A percentile compares a stretch with the other conserved stretches of the same genome.
These are phyloP conservation scores for Fusarium palustre DNA, from an alignment of 2,329 filamentous ascomycete species.

Conservation along the genomic window DNA sequence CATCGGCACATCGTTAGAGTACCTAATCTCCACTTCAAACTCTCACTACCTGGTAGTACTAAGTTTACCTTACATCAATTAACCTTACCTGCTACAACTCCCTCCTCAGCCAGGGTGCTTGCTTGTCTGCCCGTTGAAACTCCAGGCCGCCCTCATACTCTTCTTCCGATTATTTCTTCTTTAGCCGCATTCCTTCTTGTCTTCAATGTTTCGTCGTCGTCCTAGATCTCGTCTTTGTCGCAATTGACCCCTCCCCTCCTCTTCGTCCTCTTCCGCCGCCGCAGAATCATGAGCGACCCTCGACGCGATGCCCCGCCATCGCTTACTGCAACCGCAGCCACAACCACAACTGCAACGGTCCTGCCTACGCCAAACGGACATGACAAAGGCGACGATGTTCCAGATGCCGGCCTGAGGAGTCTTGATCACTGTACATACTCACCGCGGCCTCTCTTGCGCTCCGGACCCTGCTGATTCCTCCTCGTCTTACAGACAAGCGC, in stretches of 20 bases:
- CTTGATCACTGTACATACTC: slow-evolving; percentile 75
- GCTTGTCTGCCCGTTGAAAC: slow-evolving; percentile 11
- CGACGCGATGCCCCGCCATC: slow-evolving; percentile 51
- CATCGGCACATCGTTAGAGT: neutral
- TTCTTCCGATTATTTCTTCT: slow-evolving; percentile 4
- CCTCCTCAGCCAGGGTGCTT: slow-evolving; percentile 21
- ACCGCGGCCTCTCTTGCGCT: neutral
- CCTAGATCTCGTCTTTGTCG: slow-evolving; percentile 26
- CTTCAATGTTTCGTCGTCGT: slow-evolving; percentile 36
- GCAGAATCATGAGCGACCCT: slow-evolving; percentile 50
- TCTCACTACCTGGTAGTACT: slow-evolving; percentile 21
- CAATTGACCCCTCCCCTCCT: slow-evolving; percentile 40
- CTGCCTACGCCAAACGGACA: slow-evolving; percentile 20
- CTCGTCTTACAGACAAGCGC: slow-evolving; percentile 72
- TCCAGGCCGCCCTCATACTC: slow-evolving; percentile 20
- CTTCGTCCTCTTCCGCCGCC: slow-evolving; percentile 6
- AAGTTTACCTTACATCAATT: slow-evolving; percentile 3
- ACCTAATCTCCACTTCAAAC: slow-evolving; percentile 33
- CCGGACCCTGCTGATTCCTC: slow-evolving; percentile 23
- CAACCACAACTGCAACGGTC: slow-evolving; percentile 17
- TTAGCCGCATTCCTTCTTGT: neutral
- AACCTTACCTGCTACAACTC: slow-evolving; percentile 28
- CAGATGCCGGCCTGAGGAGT: slow-evolving; percentile 82
- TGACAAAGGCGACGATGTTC: slow-evolving; percentile 46
- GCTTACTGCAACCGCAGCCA: slow-evolving; percentile 28